Percentiles rank a stretch among this genome's conserved stretches.
Evolutionary conservation across 1,284 basidiomycete genomes (phyloP).

Genomic region (Butyriboletus appendiculatus): DNA sequence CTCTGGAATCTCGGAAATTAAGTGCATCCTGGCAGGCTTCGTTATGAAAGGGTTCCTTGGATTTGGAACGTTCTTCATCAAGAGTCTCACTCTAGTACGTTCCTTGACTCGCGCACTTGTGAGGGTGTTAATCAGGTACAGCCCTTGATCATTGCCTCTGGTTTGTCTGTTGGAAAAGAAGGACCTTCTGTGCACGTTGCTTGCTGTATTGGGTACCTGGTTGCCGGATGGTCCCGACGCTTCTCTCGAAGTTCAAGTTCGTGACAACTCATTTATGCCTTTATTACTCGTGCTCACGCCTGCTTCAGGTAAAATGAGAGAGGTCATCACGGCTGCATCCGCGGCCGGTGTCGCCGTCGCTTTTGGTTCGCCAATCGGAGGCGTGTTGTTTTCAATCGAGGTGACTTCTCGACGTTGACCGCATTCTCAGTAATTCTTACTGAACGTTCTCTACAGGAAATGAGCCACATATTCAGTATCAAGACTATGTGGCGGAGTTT

Average conservation of each 20-base stretch:
- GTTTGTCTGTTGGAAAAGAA: conserved; percentile 97
- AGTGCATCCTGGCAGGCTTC: conserved; percentile 97
- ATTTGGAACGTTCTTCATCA: conserved; percentile 87
- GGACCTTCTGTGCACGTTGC: conserved; percentile 98
- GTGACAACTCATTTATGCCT: conserved; percentile 25
- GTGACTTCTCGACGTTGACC: conserved; percentile 35
- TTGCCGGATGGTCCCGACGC: conserved; percentile 79
- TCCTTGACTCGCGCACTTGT: conserved; percentile 3
- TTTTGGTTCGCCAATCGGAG: conserved; percentile 97
- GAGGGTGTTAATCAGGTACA: conserved; percentile 35
- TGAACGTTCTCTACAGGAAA: conserved; percentile 65
- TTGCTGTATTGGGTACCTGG: conserved; percentile 88
- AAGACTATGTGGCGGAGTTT: conserved; percentile 99
- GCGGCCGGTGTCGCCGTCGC: conserved; percentile 98
- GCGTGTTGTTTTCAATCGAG: conserved; percentile 92
- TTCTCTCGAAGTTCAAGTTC: conserved; percentile 89
- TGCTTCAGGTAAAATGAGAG: conserved; percentile 85
- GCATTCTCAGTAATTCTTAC: conserved; percentile 2
- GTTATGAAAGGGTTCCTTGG: conserved; percentile 95
- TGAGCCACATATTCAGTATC: conserved; percentile 96
- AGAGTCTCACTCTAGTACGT: conserved; percentile 87
- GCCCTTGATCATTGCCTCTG: conserved; percentile 98
- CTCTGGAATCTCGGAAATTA: conserved; percentile 98
- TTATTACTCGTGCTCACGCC: conserved; percentile 7
- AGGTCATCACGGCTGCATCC: conserved; percentile 93